Evolutionary conservation across 2,329 filamentous ascomycete species (phyloP).

Genomic region (Pezicula neosporulosa): DNA sequence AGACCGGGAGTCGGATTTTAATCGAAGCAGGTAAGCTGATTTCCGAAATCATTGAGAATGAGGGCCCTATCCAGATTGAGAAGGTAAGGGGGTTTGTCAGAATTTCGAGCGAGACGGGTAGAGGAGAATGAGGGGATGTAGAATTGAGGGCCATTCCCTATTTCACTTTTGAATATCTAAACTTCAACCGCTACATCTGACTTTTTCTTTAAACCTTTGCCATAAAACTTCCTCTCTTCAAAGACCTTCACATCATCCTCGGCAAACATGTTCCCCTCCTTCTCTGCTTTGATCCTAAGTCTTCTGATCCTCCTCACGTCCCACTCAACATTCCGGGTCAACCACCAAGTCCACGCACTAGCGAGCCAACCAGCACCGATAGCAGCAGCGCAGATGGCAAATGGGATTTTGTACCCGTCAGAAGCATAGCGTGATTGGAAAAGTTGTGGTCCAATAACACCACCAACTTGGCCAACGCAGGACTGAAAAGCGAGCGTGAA

Average conservation of each 20-base stretch:
- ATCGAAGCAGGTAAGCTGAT: too few relatives aligned
- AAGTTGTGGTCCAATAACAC: constrained; percentile 40
- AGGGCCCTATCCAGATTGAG: too few relatives aligned
- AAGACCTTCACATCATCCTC: constrained; percentile 27
- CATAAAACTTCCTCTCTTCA: constrained; percentile 18
- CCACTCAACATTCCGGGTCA: constrained; percentile 36
- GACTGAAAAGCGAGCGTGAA: constrained; percentile 41
- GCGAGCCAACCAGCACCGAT: constrained; percentile 32
- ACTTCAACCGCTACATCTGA: too few relatives aligned
- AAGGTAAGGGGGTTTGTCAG: too few relatives aligned
- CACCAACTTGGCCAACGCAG: constrained; percentile 40
- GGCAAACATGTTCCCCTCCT: constrained; percentile 22
- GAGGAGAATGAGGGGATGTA: too few relatives aligned
- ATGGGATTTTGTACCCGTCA: constrained; percentile 35
- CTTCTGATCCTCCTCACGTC: constrained; percentile 31
- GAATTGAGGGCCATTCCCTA: too few relatives aligned
- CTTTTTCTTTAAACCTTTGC: constrained; percentile 4
- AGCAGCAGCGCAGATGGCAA: constrained; percentile 33
- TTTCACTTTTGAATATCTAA: too few relatives aligned
- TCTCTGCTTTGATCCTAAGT: constrained; percentile 26
- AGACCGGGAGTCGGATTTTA: too few relatives aligned
- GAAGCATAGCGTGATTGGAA: constrained; percentile 39
- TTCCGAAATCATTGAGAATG: too few relatives aligned
- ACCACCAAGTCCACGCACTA: constrained; percentile 37
- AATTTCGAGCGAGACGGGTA: too few relatives aligned